Conservation (phyloP, 805 yeast species). For the Myxozyma monticola region DNA sequence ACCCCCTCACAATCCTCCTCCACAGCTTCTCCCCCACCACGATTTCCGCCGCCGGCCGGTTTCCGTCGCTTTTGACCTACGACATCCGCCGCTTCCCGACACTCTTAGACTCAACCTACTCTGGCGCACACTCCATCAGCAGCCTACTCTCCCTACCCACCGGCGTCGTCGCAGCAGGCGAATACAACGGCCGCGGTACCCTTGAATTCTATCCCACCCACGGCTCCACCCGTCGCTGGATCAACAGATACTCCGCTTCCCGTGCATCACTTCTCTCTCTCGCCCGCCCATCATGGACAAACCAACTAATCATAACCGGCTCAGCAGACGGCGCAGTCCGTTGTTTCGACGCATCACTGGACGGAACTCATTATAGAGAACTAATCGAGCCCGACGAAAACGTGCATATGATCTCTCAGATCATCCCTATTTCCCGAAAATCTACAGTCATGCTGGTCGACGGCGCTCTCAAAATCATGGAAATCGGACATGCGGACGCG, state of each 20-base stretch:
- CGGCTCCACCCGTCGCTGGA: constrained; percentile 6
- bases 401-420: constrained; percentile 15
- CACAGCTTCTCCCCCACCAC: constrained; percentile 12
- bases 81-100: constrained; percentile 16
- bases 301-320: constrained; percentile 24
- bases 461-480: constrained; percentile 10
- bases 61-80: constrained; percentile 24
- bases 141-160: constrained; percentile 9
- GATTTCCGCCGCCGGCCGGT: constrained; percentile 23
- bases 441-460: constrained; percentile 15
- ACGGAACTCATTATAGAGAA: constrained; percentile 20
- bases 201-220: constrained; percentile 14
- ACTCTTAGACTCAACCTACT: constrained; percentile 13
- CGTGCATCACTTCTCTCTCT: constrained; percentile 23
- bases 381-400: constrained; percentile 10
- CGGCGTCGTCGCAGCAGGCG: constrained; percentile 26
- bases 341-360: constrained; percentile 19
- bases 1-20: constrained; percentile 16
- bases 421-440: constrained; percentile 6
- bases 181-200: constrained; percentile 32
- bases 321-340: constrained; percentile 31
- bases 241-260: constrained; percentile 28
- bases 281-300: constrained; percentile 23
- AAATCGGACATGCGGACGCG: constrained; percentile 10
- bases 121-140: constrained; percentile 30